Evolutionary conservation across 75 land plant species (phyloP), one percentile per base, ranked within the genome.

Genomic region (Chamaecyparis obtusa): DNA sequence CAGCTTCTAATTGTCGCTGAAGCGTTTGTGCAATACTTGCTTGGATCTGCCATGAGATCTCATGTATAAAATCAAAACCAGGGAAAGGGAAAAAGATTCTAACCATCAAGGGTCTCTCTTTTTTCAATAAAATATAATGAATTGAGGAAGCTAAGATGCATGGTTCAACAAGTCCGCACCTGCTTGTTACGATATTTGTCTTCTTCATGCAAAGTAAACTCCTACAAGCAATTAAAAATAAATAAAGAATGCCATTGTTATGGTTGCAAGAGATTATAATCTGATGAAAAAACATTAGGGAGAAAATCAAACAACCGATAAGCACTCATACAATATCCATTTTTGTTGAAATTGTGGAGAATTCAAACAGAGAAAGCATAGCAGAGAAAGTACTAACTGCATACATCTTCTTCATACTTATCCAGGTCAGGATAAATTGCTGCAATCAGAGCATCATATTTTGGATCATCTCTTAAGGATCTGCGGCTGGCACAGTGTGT

Each of bases 401-500:
- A 39, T 94, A 98, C 99, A 95, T 96, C 97, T 86, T 95, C 94
- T 87, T 98, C 99, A 92, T 95, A 98, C 82, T 93, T 92, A 86
- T 96, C 99, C 84, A 98, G 92, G 86, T 98, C 94, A 74, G 98
- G 99, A 84, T 94, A 98, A 49, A 98, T 79, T 32, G 94, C 93
- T 86, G 97, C 93, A 88, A 98, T 95, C 27, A 98, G 80, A 56
- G 97, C 91, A 93, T 98, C 99, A 93, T 92, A 98, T 85, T 95
- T 98, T 84, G 97, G 96, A 93, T 98, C 99, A 91, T 98, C 99
- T 87, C 99, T 95, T 88, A 98, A 89, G 83, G 99, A 98, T 15
- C 99, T 94, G 17, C 99, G 93, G 89, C 99, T 98, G 87, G 99
- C 99, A 94, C 99, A 98, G 84, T 98, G 99, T 72, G 99, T 97